A percentile compares a stretch with the other conserved stretches of the same genome.
Evolutionary conservation across 345 rosid genomes (phyloP).

Genomic region (Acer saccharum): DNA sequence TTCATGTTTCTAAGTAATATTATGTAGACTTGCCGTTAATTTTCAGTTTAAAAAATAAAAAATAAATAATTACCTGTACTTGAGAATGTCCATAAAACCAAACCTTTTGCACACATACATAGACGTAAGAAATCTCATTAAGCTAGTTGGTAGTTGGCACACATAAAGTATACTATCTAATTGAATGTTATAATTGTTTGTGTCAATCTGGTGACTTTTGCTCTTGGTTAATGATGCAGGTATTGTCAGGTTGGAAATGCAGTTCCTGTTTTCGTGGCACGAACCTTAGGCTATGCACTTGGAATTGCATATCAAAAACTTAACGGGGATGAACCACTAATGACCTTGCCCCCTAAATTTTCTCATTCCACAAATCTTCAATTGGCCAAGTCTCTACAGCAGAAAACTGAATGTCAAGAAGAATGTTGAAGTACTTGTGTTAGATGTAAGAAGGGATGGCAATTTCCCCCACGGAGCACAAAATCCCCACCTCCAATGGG

Average conservation of each 20-base stretch:
- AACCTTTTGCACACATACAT: too few relatives aligned
- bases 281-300: constrained; percentile 77
- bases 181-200: too few relatives aligned
- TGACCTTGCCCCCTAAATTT: constrained; percentile 72
- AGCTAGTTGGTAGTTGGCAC: too few relatives aligned
- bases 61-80: too few relatives aligned
- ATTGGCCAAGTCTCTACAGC: constrained; percentile 27
- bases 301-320: constrained; percentile 66
- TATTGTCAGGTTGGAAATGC: constrained; percentile 93
- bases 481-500: too few relatives aligned
- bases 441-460: neutral
- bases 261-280: constrained; percentile 75
- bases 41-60: too few relatives aligned
- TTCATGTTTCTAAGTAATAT: too few relatives aligned
- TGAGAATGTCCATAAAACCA: too few relatives aligned
- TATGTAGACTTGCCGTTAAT: too few relatives aligned
- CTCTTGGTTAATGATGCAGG: constrained; percentile 36
- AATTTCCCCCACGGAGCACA: too few relatives aligned
- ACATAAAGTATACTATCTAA: neutral
- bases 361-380: constrained; percentile 63
- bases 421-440: neutral
- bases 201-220: neutral
- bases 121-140: neutral
- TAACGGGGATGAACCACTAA: constrained; percentile 46
- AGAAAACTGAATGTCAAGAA: neutral